Conservation (phyloP, 2,329 filamentous ascomycete genomes). For the Nannizziopsis barbatae region DNA sequence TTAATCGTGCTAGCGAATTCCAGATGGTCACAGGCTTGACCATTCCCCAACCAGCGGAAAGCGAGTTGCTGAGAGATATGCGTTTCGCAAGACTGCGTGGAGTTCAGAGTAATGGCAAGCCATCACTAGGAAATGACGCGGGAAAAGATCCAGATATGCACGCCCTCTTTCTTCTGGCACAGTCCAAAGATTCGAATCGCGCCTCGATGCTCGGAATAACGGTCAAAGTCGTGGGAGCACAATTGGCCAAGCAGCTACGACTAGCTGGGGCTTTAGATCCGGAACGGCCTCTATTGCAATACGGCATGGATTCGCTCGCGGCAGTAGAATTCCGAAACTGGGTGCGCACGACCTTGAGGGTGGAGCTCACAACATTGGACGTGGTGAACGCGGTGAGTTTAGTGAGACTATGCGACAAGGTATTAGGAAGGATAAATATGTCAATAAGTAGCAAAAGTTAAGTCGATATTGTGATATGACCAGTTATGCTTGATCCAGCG, state of each 20-base stretch:
- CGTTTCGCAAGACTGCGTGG: conserved; percentile 17
- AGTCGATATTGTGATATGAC: no score
- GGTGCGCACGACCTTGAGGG: conserved; percentile 20
- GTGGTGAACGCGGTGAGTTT: conserved; percentile 11
- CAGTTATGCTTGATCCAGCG: no score
- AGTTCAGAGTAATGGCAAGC: neutral
- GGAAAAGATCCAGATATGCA: conserved; percentile 3
- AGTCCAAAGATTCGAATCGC: neutral
- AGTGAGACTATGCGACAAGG: neutral
- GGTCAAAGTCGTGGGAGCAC: neutral
- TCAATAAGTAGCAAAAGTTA: no score
- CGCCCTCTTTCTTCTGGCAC: conserved; percentile 3
- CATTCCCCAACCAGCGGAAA: conserved; percentile 20
- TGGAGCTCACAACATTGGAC: conserved; percentile 16
- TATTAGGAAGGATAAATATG: no score
- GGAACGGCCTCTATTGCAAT: neutral
- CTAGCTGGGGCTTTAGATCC: neutral
- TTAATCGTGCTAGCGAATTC: conserved; percentile 3
- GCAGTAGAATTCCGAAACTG: conserved; percentile 17
- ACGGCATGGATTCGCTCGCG: conserved; percentile 20
- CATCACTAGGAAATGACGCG: neutral
- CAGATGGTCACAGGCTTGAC: conserved; percentile 24
- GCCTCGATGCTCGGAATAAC: neutral
- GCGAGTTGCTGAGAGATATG: conserved; percentile 18
- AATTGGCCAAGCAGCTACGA: neutral